Conservation (phyloP, 176 grass and related monocot genomes). For the Chloris gayana region DNA sequence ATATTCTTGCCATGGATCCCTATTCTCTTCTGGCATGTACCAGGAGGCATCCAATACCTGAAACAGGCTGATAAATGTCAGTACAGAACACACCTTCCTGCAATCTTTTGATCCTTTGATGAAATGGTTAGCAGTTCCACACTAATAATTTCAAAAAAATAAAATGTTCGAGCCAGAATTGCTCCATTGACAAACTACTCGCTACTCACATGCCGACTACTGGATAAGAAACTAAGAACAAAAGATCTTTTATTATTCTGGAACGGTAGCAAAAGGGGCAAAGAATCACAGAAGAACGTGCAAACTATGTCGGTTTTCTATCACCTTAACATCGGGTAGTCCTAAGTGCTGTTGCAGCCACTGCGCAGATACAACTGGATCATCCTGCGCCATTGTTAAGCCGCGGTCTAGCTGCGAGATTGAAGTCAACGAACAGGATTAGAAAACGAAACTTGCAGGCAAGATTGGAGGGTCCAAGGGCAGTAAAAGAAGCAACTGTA, state of each 20-base stretch:
- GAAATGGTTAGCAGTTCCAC: background rate
- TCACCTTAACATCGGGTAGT: conserved; percentile 73
- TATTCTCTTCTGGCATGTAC: conserved; percentile 86
- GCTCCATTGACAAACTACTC: background rate
- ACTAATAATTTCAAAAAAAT: background rate
- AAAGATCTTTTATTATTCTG: background rate
- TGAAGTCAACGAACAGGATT: conserved; percentile 27
- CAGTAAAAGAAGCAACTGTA: background rate
- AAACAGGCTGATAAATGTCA: background rate
- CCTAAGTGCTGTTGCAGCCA: conserved; percentile 72
- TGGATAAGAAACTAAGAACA: conserved; percentile 14
- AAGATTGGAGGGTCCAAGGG: background rate
- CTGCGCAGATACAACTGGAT: conserved; percentile 67
- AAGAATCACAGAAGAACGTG: background rate
- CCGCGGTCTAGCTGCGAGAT: conserved; percentile 12
- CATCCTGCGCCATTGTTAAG: conserved; percentile 58
- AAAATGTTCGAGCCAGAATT: background rate
- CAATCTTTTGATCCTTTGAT: background rate
- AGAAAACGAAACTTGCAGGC: background rate
- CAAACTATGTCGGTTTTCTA: background rate
- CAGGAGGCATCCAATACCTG: conserved; percentile 96
- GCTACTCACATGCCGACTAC: background rate
- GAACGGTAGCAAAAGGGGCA: background rate
- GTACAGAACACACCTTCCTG: background rate
- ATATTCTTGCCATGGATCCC: conserved; percentile 77